phyloP scores from a whole-genome alignment of 139 green algal species.

The Spirogloea muscicola region DNA sequence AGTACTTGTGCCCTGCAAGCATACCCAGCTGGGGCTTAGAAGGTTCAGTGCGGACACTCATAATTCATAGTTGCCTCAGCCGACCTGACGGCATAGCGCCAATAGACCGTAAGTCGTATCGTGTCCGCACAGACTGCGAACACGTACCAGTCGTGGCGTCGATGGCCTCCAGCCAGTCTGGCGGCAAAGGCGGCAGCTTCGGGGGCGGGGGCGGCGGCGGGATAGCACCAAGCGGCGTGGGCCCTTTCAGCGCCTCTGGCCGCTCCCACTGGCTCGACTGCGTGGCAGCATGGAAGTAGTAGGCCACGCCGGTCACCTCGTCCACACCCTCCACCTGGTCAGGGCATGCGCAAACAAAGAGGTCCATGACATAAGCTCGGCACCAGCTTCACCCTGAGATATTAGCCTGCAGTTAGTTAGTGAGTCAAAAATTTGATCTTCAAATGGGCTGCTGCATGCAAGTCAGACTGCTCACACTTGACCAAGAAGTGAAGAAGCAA shows the following conservation, averaged over 20 bases:
- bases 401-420: neutral
- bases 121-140: no score
- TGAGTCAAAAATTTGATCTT: no score
- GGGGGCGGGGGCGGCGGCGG: conserved; percentile 36
- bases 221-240: neutral
- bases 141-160: conserved; percentile 27
- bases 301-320: neutral
- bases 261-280: conserved; percentile 42
- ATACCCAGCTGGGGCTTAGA: no score
- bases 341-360: no score
- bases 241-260: neutral
- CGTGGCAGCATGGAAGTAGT: conserved; percentile 40
- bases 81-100: no score
- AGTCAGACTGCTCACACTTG: neutral
- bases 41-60: no score
- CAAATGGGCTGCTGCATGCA: no score
- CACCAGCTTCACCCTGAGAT: neutral
- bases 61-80: no score
- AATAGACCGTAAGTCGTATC: no score
- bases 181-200: conserved; percentile 8
- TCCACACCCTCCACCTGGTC: conserved; percentile 33
- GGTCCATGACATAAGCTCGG: neutral
- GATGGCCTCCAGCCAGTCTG: conserved; percentile 24
- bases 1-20: conserved; percentile 41
- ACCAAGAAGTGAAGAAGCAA: neutral